Base-by-base conservation (phyloP, 208 protist species). In the Wallacemonas collosoma region DNA sequence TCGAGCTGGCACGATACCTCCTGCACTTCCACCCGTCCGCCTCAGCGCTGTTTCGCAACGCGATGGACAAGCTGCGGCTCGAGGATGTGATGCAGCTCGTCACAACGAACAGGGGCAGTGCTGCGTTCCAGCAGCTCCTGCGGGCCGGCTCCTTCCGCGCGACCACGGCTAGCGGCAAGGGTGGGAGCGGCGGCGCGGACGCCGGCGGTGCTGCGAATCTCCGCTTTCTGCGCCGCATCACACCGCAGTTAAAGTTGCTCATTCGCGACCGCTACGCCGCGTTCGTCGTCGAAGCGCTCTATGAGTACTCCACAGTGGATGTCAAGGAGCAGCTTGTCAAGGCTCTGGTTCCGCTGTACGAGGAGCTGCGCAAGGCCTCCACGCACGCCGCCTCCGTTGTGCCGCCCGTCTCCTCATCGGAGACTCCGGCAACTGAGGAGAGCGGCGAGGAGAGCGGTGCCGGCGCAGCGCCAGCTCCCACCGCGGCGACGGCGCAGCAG, bases 291-390 rank as follows among this genome's bases (percentile, higher is more conserved):
- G 92, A 96, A 68, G 76, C 79, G 26, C 79, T 96, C 36, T 96
- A 94, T 77, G 88, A 91, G 45, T 81, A 86, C 2, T 72, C 75
- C 1, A 51, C 71, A n/a, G 57, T 95, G 44, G 77, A 83, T 44
- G 77, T 89, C 57, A 96, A 96, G 83, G 89, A 96, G 83, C 71
- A 77, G 44, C 73, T 94, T 14, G 83, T 94, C 61, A 81, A 90
- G 78, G 51, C 74, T 1, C 81, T 96, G 6, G 72, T 93, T 51
- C 89, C 89, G 7, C 72, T 94, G 12, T 95, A 91, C 67, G 74
- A 85, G 26, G 69, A 70, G 43, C 68, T 83, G 61, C 71, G 71
- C 43, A 44, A 38, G 43, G 68, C 54, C 35, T 8, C 50, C 8
- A 11, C 60, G 6, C 60, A 15, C 5, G 56, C 38, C 55, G 50